Conservation (phyloP, 2,329 filamentous ascomycete genomes). For the Pseudogymnoascus sp. region DNA sequence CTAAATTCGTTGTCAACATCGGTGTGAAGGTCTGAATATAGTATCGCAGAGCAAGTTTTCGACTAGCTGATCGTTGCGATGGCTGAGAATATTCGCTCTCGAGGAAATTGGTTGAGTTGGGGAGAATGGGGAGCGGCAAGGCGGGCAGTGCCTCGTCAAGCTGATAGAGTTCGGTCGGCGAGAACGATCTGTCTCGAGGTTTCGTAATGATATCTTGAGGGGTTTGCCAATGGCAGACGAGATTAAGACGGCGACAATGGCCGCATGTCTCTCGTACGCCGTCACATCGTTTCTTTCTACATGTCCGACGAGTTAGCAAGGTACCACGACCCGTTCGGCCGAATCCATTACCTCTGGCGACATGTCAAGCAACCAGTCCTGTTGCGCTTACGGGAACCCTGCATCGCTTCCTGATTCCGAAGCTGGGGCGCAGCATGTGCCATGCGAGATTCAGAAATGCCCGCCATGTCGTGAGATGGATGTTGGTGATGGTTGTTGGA, state of each 20-base stretch:
- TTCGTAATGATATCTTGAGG: neutral
- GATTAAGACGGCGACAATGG: conserved; percentile 9
- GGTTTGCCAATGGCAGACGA: conserved; percentile 7
- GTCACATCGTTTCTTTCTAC: conserved; percentile 11
- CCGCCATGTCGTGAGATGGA: neutral
- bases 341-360: neutral
- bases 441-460: neutral
- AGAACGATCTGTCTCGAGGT: neutral
- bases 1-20: conserved; percentile 10
- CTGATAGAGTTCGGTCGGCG: neutral
- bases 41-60: conserved; percentile 10
- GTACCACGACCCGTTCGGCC: neutral
- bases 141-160: neutral
- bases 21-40: conserved; percentile 11
- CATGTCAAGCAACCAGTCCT: neutral
- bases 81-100: neutral
- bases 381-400: neutral
- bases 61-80: neutral
- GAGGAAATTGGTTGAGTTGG: neutral
- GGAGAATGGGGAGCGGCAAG: neutral
- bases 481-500: neutral
- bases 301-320: neutral
- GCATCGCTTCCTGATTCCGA: neutral
- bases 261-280: conserved; percentile 8
- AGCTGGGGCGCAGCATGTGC: neutral